Evolutionary conservation across 208 protist species (phyloP), one percentile per base, ranked within the genome.

Genomic region (Trypanosoma cruzi): DNA sequence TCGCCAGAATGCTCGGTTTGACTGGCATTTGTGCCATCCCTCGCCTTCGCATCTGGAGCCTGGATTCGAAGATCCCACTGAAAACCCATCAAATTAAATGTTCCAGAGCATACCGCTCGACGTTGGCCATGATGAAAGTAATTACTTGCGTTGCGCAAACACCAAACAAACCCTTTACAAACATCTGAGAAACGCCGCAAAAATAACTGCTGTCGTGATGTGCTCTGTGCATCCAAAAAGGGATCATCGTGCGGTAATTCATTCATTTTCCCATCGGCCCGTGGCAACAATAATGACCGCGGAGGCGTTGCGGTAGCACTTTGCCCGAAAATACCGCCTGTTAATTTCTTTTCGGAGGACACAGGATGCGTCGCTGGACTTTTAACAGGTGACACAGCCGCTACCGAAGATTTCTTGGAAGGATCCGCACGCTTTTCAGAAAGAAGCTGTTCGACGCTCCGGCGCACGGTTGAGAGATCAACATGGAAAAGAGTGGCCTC

Each of bases 11-110:
- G 40, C 16, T 31, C 50, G 55, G 8, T 44, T 18, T 46, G 1
- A 42, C 37, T n/a, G 16, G 10, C 11, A 40, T 22, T n/a, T 34
- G 24, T 26, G 20, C n/a, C 26, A 16, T 4, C 31, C n/a, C 42
- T 28, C 10, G 32, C 4, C n/a, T 31, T 11, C 14, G 44, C 32
- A 48, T 65, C 68, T 37, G 59, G 34, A 11, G 59, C 18, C 46
- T 64, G 66, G 34, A 93, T 85, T 32, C 88, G 82, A 32, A 93
- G 52, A 69, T 93, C 84, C 85, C 88, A 93, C 40, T 75, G n/a
- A 36, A 68, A 55, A n/a, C 79, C 84, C 4, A 85, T 60, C 4
- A 93, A 64, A 13, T 64, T 62, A 60, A 93, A 93, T 7, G 79
- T 52, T 1, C 75, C 77, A 18, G 82, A 89, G 66, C 84, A 91